A percentile compares a stretch with the other conserved stretches of the same genome.
Evolutionary conservation across 73 alveolate species (phyloP).

Genomic region (Paraurostyla sp.): DNA sequence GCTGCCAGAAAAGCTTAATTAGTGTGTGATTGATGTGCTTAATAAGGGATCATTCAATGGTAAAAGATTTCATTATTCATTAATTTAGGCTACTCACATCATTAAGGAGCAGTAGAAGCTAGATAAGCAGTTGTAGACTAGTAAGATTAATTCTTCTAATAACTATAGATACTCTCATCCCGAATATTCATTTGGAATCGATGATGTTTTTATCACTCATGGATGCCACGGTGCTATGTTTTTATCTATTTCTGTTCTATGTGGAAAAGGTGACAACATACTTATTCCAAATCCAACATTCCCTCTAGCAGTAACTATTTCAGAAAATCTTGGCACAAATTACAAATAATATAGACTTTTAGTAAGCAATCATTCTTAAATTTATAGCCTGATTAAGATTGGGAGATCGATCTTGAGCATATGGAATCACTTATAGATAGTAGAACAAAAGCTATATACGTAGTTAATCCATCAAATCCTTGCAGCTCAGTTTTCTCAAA

Average conservation of each 20-base stretch:
- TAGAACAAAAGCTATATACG: constrained; percentile 37
- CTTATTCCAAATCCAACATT: constrained; percentile 49
- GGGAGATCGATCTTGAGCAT: constrained; percentile 61
- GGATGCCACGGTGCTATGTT: constrained; percentile 58
- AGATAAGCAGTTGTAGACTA: constrained; percentile 64
- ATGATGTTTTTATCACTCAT: constrained; percentile 23
- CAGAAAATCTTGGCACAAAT: constrained; percentile 39
- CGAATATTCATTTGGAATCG: background rate
- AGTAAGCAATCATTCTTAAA: background rate
- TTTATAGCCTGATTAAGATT: constrained; percentile 42
- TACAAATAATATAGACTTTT: background rate
- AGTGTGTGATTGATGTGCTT: constrained; percentile 56
- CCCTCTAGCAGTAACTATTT: constrained; percentile 48
- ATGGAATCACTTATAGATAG: constrained; percentile 2
- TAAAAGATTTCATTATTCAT: no score
- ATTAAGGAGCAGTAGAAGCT: constrained; percentile 67
- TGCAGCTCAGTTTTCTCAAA: constrained; percentile 53
- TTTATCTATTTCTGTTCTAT: constrained; percentile 19
- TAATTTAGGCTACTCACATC: constrained; percentile 63
- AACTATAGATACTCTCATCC: constrained; percentile 27
- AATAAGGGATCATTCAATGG: constrained; percentile 71
- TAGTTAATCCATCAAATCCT: constrained; percentile 58
- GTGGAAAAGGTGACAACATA: constrained; percentile 51
- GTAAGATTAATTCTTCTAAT: background rate
- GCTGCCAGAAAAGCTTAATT: constrained; percentile 40